These are phyloP conservation scores for Leccinum uliginosum DNA, from an alignment of 768 basidiomycete species.

Conservation along the genomic window DNA sequence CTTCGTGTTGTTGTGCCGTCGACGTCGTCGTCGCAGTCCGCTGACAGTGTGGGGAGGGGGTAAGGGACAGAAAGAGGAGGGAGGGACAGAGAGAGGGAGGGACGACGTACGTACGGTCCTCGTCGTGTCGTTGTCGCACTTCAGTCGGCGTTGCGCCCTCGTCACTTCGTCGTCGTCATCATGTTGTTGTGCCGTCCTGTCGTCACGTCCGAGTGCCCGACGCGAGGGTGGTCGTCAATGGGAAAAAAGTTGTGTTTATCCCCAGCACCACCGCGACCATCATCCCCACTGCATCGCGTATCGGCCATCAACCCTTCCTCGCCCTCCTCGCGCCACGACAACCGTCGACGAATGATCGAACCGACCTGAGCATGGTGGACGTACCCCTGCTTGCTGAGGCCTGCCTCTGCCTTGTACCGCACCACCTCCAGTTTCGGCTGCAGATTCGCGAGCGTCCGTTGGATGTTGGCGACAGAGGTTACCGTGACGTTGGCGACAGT, in stretches of 20 bases:
- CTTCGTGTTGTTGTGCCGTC: too few relatives aligned
- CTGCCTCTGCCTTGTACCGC: conserved; percentile 69
- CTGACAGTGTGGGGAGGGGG: too few relatives aligned
- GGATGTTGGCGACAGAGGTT: conserved; percentile 38
- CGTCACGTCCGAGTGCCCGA: too few relatives aligned
- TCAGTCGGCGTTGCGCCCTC: too few relatives aligned
- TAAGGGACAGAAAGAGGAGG: too few relatives aligned
- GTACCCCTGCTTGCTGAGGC: conserved; percentile 56
- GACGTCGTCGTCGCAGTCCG: too few relatives aligned
- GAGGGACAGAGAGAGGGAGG: too few relatives aligned
- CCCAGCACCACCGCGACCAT: neutral
- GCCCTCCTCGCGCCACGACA: conserved; percentile 32
- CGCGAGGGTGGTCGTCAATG: conserved; percentile 14
- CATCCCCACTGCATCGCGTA: conserved; percentile 26
- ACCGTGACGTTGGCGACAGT: conserved; percentile 12
- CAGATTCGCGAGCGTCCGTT: conserved; percentile 39
- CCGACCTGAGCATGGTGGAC: conserved; percentile 35
- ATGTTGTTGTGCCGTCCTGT: too few relatives aligned
- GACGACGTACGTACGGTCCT: too few relatives aligned
- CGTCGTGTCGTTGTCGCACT: too few relatives aligned
- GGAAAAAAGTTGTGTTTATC: neutral
- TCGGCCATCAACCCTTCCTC: conserved; percentile 37
- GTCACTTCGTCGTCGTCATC: too few relatives aligned
- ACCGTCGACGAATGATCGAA: neutral
- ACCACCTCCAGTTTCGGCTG: conserved; percentile 57